Evolutionary conservation across 176 grass and related monocot species (phyloP), one percentile per base, ranked within the genome.

Genomic region (Carex cristatella): DNA sequence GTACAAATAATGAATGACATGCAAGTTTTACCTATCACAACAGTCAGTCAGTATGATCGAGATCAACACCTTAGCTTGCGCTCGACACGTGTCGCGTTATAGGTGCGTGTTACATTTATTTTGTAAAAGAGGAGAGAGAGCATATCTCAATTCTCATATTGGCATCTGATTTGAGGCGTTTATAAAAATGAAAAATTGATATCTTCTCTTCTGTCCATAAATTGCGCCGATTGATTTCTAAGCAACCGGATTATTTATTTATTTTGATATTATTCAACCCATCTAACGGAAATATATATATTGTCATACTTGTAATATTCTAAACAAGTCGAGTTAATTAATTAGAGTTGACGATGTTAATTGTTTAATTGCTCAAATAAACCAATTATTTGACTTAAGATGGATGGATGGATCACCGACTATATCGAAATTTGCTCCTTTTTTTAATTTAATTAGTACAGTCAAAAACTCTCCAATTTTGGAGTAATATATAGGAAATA

Each of bases 321-420:
- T 46, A 46, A 46, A 46, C 44, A 46, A 46, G 44, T 46, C 44
- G 7, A 46, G 44, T 46, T 60, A 80, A 59, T 80, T 44, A 62
- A 80, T 61, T 80, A 23, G 5, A 75, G 78, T 42, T 80, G 78
- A 37, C 78, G 27, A 32, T 7, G 19, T 57, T 54, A 30, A 30
- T 79, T 51, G 56, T 79, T 57, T 12, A 57, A 31, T 18, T 0
- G 4, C 5, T 79, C 12, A 33, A 65, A 65, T 42, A 18, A 42
- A 8, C 12, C 37, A 42, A 42, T 69, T 18, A 42, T 69, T 69
- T 37, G 48, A 42, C 13, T 38, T 18, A 3, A 18, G 5, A 69
- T 69, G 67, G 67, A 69, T 69, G 9, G 5, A 69, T 69, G 67
- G 67, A 69, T 69, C 67, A 69, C 67, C 67, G 67, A 69, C 67